These are phyloP conservation scores for Mycena sanguinolenta DNA, from an alignment of 768 basidiomycete genomes.

Conservation along the genomic window DNA sequence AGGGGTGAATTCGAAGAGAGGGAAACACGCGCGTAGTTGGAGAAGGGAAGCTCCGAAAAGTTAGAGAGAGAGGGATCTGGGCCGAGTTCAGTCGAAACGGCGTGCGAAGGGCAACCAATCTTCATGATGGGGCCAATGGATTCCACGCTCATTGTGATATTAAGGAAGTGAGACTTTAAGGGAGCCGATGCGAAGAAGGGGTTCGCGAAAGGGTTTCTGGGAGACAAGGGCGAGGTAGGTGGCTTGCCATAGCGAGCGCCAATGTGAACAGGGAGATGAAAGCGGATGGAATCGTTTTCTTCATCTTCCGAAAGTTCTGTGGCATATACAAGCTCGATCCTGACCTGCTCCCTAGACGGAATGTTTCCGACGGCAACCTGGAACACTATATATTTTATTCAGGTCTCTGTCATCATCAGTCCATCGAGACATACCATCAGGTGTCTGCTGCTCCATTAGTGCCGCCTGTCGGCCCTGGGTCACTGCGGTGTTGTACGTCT, in stretches of 20 bases:
- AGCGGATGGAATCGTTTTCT: constrained; percentile 32
- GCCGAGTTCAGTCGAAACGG: constrained; percentile 37
- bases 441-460: constrained; percentile 31
- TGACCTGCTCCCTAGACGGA: constrained; percentile 23
- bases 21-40: constrained; percentile 33
- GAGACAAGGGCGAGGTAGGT: constrained; percentile 19
- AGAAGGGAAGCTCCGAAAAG: constrained; percentile 34
- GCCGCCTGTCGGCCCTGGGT: constrained; percentile 31
- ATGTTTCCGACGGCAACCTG: constrained; percentile 35
- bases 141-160: constrained; percentile 30
- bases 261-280: constrained; percentile 33
- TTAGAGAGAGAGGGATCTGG: constrained; percentile 34
- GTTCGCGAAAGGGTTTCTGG: background rate
- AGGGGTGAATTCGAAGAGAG: constrained; percentile 39
- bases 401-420: background rate
- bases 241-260: constrained; percentile 36
- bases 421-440: constrained; percentile 23
- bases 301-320: constrained; percentile 35
- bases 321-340: constrained; percentile 33
- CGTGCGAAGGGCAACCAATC: constrained; percentile 34
- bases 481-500: constrained; percentile 31
- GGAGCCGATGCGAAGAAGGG: background rate
- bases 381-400: constrained; percentile 27
- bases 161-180: constrained; percentile 22
- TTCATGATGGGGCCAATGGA: constrained; percentile 30